Percentiles rank a stretch among this genome's conserved stretches.
These are phyloP conservation scores for Polyporus arcularius DNA, from an alignment of 768 basidiomycete genomes.

Conservation along the genomic window DNA sequence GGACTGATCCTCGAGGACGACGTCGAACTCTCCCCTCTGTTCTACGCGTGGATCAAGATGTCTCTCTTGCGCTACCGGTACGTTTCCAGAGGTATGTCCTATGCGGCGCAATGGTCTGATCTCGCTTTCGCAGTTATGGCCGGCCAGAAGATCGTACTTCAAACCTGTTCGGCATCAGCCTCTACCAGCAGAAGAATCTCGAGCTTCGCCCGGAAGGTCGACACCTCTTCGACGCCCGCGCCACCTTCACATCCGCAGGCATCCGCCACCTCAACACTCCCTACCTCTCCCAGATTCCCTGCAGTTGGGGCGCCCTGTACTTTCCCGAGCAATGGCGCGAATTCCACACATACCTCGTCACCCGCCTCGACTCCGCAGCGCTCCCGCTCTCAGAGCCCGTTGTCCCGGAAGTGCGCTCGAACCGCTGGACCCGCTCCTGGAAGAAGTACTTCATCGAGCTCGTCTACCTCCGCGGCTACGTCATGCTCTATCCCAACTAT, in stretches of 20 bases:
- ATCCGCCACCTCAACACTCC: slow-evolving; percentile 55
- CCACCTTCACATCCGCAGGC: slow-evolving; percentile 48
- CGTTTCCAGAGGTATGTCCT: too few species aligned
- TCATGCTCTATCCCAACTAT: slow-evolving; percentile 91
- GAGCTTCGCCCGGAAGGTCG: slow-evolving; percentile 73
- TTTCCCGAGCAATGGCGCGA: slow-evolving; percentile 89
- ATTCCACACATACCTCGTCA: slow-evolving; percentile 75
- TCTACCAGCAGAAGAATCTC: slow-evolving; percentile 84
- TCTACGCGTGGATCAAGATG: slow-evolving; percentile 87
- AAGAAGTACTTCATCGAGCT: slow-evolving; percentile 91
- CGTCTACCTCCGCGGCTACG: slow-evolving; percentile 76
- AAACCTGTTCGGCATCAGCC: slow-evolving; percentile 74
- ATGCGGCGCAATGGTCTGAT: not conserved
- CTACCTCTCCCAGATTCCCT: slow-evolving; percentile 85
- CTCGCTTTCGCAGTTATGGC: slow-evolving; percentile 53
- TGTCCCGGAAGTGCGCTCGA: slow-evolving; percentile 78
- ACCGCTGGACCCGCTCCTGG: slow-evolving; percentile 81
- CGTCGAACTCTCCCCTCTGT: slow-evolving; percentile 79
- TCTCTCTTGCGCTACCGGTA: slow-evolving; percentile 71
- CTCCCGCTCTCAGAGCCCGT: slow-evolving; percentile 43
- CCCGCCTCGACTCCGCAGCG: slow-evolving; percentile 62
- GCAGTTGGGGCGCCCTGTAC: slow-evolving; percentile 91
- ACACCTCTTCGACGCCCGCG: slow-evolving; percentile 64
- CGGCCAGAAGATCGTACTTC: slow-evolving; percentile 38
- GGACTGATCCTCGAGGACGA: slow-evolving; percentile 86